These are phyloP conservation scores for Fusarium nanum DNA, from an alignment of 2,329 filamentous ascomycete genomes.

Conservation along the genomic window DNA sequence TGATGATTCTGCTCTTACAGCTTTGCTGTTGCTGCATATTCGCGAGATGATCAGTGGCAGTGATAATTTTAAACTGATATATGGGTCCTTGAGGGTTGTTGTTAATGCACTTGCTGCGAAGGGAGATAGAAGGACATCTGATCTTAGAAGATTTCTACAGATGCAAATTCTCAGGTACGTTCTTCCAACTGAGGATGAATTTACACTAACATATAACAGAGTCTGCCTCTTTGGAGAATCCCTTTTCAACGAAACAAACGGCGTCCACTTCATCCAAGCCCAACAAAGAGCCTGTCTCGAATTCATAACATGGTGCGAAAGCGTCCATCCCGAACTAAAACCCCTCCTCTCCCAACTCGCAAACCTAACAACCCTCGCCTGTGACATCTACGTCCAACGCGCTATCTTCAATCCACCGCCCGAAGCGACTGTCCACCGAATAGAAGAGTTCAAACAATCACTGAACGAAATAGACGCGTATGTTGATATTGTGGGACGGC, in stretches of 20 bases:
- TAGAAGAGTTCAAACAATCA: slow-evolving; percentile 35
- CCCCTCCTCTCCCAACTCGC: slow-evolving; percentile 30
- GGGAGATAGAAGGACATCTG: slow-evolving; percentile 6
- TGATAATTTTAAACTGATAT: slow-evolving; percentile 39
- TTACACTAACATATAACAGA: background rate
- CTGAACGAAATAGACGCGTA: slow-evolving; percentile 35
- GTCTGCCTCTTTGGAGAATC: slow-evolving; percentile 40
- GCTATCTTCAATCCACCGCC: slow-evolving; percentile 33
- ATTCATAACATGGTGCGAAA: slow-evolving; percentile 39
- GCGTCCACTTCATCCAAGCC: slow-evolving; percentile 37
- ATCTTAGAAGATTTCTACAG: slow-evolving; percentile 34
- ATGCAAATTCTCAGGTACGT: slow-evolving; percentile 38
- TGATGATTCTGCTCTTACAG: slow-evolving; percentile 39
- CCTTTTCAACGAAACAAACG: slow-evolving; percentile 37
- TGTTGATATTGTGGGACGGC: slow-evolving; percentile 33
- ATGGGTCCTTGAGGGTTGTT: slow-evolving; percentile 33
- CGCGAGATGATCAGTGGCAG: slow-evolving; percentile 42
- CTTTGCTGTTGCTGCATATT: slow-evolving; percentile 34
- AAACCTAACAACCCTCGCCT: slow-evolving; percentile 34
- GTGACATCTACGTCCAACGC: slow-evolving; percentile 40
- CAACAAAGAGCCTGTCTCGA: slow-evolving; percentile 37
- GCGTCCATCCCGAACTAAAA: slow-evolving; percentile 38
- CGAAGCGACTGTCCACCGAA: slow-evolving; percentile 21
- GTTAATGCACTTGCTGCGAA: slow-evolving; percentile 27
- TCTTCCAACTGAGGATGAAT: accelerated